Evolutionary conservation across 2,329 filamentous ascomycete genomes (phyloP).

Genomic region (Shiraia sp.): DNA sequence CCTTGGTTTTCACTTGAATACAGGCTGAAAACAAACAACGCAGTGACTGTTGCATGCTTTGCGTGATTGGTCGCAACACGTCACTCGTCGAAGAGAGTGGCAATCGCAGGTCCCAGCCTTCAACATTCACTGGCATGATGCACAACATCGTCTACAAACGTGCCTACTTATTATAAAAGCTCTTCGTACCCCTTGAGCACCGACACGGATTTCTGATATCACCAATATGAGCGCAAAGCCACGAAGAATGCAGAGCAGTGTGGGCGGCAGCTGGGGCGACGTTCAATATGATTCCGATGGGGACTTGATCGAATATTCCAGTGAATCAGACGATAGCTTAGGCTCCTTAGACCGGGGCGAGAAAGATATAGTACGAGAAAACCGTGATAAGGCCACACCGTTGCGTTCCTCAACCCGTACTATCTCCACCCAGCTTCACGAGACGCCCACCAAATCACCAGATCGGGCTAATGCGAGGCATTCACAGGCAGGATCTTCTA

Average conservation of each 20-base stretch:
- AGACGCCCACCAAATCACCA: slow-evolving; percentile 16
- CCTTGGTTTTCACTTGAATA: no score
- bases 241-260: slow-evolving; percentile 25
- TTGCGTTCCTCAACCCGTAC: slow-evolving; percentile 12
- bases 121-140: slow-evolving; percentile 3
- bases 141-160: slow-evolving; percentile 5
- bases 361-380: slow-evolving; percentile 19
- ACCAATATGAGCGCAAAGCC: slow-evolving; percentile 21
- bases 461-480: slow-evolving; percentile 9
- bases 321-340: slow-evolving; percentile 29
- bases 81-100: neutral
- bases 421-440: slow-evolving; percentile 11
- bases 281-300: slow-evolving; percentile 34
- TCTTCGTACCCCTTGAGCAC: neutral
- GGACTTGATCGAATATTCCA: slow-evolving; percentile 29
- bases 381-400: slow-evolving; percentile 16
- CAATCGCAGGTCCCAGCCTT: neutral
- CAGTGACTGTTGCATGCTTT: no score
- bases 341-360: slow-evolving; percentile 24
- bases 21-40: no score
- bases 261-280: slow-evolving; percentile 42
- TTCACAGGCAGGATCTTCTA: slow-evolving; percentile 13
- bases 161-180: slow-evolving; percentile 9
- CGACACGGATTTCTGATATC: neutral
- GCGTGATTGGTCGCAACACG: neutral